These are phyloP conservation scores for Cyamopsis tetragonoloba DNA, from an alignment of 306 rosid genomes.

Conservation along the genomic window DNA sequence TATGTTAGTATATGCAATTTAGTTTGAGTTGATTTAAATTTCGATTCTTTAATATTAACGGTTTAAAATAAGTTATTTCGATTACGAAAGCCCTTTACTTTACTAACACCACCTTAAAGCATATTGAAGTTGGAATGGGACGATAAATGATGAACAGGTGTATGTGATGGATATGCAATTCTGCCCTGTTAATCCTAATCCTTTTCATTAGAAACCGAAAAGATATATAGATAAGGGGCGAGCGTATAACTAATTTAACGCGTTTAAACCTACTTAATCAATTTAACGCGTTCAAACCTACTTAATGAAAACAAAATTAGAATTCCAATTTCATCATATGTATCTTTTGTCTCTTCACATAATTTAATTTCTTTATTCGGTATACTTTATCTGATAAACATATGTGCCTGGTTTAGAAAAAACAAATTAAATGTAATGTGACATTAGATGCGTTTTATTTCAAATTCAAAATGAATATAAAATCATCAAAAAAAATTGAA, in stretches of 20 bases:
- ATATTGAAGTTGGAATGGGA: not conserved
- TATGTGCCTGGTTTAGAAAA: not conserved
- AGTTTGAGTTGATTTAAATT: no score
- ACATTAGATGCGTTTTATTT: not conserved
- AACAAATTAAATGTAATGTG: not conserved
- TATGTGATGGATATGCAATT: not conserved
- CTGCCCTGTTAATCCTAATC: no score
- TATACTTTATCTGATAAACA: not conserved
- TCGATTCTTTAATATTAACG: no score
- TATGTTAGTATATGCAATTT: no score
- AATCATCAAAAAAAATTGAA: no score
- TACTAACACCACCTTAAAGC: no score
- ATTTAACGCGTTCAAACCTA: not conserved
- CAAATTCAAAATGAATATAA: slow-evolving; percentile 10
- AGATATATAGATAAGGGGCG: not conserved
- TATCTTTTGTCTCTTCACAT: not conserved
- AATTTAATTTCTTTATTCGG: not conserved
- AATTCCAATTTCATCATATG: not conserved
- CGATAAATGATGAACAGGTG: not conserved
- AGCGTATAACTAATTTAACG: not conserved
- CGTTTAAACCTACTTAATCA: not conserved
- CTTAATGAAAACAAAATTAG: not conserved
- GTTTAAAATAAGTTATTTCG: no score
- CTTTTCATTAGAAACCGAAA: not conserved
- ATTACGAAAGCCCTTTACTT: no score